Conservation (phyloP, 345 rosid species). For the Cardamine chenopodiifolia region DNA sequence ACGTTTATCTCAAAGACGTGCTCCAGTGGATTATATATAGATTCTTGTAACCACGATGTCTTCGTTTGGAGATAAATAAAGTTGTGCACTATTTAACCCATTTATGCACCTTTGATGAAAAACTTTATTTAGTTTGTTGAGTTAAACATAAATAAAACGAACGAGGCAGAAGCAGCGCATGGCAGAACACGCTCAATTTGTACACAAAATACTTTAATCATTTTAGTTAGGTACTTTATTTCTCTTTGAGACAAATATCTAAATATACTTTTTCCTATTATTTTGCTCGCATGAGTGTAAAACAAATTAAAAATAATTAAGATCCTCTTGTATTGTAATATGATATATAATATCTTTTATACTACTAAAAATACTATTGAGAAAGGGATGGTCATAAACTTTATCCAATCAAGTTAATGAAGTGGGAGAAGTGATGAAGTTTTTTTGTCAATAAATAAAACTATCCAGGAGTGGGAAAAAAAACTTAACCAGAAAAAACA, state of each 20-base stretch:
- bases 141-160: not conserved
- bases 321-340: not conserved
- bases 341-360: not conserved
- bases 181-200: not conserved
- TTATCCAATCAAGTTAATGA: not conserved
- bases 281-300: not conserved
- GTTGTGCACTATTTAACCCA: not conserved
- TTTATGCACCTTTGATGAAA: not conserved
- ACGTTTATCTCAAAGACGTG: constrained; percentile 39
- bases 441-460: not conserved
- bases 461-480: not conserved
- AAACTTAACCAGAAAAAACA: not conserved
- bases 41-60: constrained; percentile 30
- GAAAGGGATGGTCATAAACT: not conserved
- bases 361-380: not conserved
- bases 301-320: no score
- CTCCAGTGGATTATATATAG: not conserved
- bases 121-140: not conserved
- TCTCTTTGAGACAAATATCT: constrained; percentile 13
- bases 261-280: not conserved
- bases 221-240: constrained; percentile 15
- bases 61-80: not conserved
- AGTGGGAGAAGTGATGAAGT: not conserved
- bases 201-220: not conserved
- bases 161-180: not conserved